Evolutionary conservation across 2,329 filamentous ascomycete genomes (phyloP), one percentile per base, ranked within the genome.

Genomic region (Blastomyces parvus): DNA sequence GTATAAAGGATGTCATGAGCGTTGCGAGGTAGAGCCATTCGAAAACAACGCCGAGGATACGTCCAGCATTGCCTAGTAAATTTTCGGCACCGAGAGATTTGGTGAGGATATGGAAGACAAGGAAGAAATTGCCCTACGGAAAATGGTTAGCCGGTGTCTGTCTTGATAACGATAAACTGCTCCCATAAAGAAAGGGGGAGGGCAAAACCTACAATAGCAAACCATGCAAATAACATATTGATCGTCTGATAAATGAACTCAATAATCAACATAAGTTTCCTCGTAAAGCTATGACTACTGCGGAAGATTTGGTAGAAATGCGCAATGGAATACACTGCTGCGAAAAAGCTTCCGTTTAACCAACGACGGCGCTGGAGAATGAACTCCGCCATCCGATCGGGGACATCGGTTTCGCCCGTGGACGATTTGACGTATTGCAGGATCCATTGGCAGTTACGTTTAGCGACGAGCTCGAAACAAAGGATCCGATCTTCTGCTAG

Each of bases 201-300:
- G 53, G 36, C 40, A 48, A 7, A 25, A 74, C 79, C 74, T 73
- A 81, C 89, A 72, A 97, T 94, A 70, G 89, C 91, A 74, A 99
- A 97, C 94, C 94, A 99, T 61, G 94, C 92, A 75, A 97, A 99
- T 72, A 99, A 84, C 90, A 97, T 97, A 82, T 90, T 96, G 77
- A 87, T 83, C 0, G 91, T 94, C 77, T 97, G 92, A 79, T 97
- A 99, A 68, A 88, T 80, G 75, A 97, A 97, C 74, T 99, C 94
- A 68, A 97, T 77, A 70, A 96, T 84, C 76, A 99, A 90, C 82
- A 90, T 90, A 65, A 93, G 79, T 76, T 97, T 97, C 69, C 94
- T 86, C 52, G 96, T 72, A 70, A 92, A 82, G 33, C 89, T 93
- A 76, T 99, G 94, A 71, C 92, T 88, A 67, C 91, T 96, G 64